phyloP scores from a whole-genome alignment of 306 rosid genomes.

The Gillenia trifoliata region DNA sequence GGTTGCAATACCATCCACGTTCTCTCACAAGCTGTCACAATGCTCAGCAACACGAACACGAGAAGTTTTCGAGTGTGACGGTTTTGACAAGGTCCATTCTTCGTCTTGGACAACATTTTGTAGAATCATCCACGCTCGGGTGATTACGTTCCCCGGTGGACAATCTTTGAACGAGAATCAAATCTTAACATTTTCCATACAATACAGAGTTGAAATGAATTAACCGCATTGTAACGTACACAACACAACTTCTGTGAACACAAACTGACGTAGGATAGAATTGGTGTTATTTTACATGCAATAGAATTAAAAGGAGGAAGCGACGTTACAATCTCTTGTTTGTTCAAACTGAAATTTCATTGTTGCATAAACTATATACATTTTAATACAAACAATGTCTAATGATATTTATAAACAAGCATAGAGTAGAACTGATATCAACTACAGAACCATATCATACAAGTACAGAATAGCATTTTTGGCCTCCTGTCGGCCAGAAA shows the following conservation, averaged over 20 bases:
- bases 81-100: background rate
- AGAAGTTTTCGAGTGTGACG: no score
- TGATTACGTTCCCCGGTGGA: background rate
- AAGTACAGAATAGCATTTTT: background rate
- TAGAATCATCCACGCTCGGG: background rate
- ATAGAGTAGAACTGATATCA: background rate
- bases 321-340: background rate
- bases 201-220: background rate
- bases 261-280: no score
- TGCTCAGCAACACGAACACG: background rate
- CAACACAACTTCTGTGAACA: background rate
- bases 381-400: background rate
- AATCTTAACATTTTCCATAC: background rate
- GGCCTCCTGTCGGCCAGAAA: background rate
- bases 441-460: background rate
- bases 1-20: slow-evolving; percentile 9
- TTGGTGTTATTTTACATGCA: no score
- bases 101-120: background rate
- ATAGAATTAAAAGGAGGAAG: no score
- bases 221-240: no score
- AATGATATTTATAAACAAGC: background rate
- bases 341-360: background rate
- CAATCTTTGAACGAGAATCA: background rate
- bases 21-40: background rate
- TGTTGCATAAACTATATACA: background rate